Base-by-base conservation (phyloP, 164 flowering plant genomes). In the Magnolia sinica region DNA sequence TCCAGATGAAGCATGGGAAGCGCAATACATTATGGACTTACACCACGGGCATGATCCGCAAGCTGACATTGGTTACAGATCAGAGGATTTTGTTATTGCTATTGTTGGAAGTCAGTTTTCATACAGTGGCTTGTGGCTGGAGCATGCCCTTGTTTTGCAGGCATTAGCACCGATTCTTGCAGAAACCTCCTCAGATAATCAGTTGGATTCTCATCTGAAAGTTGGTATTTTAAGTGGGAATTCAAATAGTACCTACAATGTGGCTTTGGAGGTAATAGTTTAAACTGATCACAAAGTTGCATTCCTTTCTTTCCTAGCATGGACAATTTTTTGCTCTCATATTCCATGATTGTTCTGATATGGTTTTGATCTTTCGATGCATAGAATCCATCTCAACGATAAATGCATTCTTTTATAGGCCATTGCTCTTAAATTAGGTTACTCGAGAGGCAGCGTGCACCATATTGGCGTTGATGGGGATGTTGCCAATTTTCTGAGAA, bases 51-150 rank as follows among this genome's bases (percentile, higher is more conserved):
- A 88, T 73, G 78, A 81, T 81, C 63, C 77, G 20, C 89, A 82
- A 59, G 76, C 29, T 22, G 81, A 83, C 75, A 83, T 89, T 87
- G 89, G 89, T 49, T 84, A 81, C 76, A 79, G 73, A 22, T 64
- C 80, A 52, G 84, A 87, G 64, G 97, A 94, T 76, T 76, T 93
- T 74, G 81, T 92, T 72, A 82, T 96, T 74, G 89, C 87, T 20
- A 73, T 96, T 80, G 94, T 89, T 27, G 97, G 97, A 61, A 93
- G 93, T 77, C 91, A 88, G 73, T 87, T 92, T 83, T 74, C 81
- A 72, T 93, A 93, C 85, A 88, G 83, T 84, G 98, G 98, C 61
- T 75, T 88, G 78, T 94, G 98, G 99, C 82, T 96, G 86, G 99
- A 94, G 77, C 97, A 94, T 79, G 89, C 98, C 45, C 86, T 93